Base-by-base conservation (phyloP, 2,329 filamentous ascomycete genomes). In the Tolypocladium amazonense region DNA sequence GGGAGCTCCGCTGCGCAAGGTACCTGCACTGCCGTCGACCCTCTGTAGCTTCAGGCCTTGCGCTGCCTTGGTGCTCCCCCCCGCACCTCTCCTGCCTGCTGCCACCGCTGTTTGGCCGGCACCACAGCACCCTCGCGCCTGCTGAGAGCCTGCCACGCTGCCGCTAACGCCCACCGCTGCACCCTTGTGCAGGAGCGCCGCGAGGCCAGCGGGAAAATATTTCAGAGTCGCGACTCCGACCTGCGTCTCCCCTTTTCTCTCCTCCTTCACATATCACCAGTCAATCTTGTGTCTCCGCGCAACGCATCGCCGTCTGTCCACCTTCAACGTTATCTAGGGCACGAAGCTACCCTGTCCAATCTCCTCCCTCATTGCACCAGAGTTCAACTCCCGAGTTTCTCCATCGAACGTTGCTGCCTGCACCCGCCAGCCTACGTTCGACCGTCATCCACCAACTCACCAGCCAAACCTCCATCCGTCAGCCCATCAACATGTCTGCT, bases 281-380 rank as follows among this genome's bases (percentile, higher is more conserved):
- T 69, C 71, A 75, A 71, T 67, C 68, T 70, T 75, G 75, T 76
- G 74, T 77, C 72, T 75, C 74, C 75, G 75, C 74, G 73, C 75
- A 77, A 77, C 75, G 75, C 75, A 75, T 71, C 72, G 75, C 66
- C 75, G 75, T 77, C 73, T 76, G 75, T 76, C 75, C 71, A 72
- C 68, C 69, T 65, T 66, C 68, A 73, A 71, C 67, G 67, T 71
- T 76, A 76, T 86, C 88, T 92, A 92, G 89, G 89, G 89, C 89
- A 90, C 88, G 78, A 84, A 92, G 89, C 89, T 89, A 92, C 89
- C 89, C 89, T 92, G 81, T 76, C 75, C 69, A 71, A 74, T 68
- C 69, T 69, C 71, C 72, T 71, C 72, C 72, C 82, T 83, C 80
- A 82, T 85, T 87, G 82, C 84, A 83, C 82, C 86, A 88, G 86